Conservation (phyloP, 148 eudicot species). For the Persicaria tinctoria region DNA sequence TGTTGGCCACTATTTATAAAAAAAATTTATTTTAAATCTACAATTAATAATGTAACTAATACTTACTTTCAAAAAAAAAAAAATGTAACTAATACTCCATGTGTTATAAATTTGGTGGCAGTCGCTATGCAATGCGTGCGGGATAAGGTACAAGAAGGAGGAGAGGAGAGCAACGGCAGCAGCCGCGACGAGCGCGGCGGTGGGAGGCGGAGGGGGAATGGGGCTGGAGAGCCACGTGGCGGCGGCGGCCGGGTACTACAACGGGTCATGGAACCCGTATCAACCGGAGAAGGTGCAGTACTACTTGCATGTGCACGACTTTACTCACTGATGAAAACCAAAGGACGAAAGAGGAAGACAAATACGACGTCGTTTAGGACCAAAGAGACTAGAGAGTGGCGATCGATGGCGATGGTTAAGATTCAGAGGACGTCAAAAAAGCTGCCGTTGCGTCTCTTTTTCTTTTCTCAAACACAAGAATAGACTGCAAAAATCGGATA, state of each 20-base stretch:
- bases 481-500: conserved; percentile 12
- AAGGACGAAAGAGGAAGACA: neutral
- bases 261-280: conserved; percentile 33
- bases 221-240: conserved; percentile 30
- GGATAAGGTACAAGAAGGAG: conserved; percentile 93
- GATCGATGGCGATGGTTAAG: neutral
- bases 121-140: conserved; percentile 99
- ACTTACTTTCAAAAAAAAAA: too few species aligned
- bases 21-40: too few species aligned
- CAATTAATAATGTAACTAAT: neutral
- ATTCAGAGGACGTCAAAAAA: conserved; percentile 9
- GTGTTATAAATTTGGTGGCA: conserved; percentile 19
- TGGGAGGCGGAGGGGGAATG: conserved; percentile 14
- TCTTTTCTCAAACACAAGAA: conserved; percentile 11
- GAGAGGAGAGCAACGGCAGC: conserved; percentile 88
- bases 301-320: conserved; percentile 45
- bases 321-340: conserved; percentile 23
- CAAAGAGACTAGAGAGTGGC: neutral
- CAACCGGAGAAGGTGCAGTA: conserved; percentile 41
- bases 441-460: neutral
- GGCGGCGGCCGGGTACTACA: conserved; percentile 15
- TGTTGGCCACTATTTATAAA: too few species aligned
- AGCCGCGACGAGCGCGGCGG: conserved; percentile 24
- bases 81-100: too few species aligned
- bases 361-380: conserved; percentile 6